A percentile compares a stretch with the other conserved stretches of the same genome.
Evolutionary conservation across 768 basidiomycete species (phyloP).

Genomic region (Russula ochroleuca): DNA sequence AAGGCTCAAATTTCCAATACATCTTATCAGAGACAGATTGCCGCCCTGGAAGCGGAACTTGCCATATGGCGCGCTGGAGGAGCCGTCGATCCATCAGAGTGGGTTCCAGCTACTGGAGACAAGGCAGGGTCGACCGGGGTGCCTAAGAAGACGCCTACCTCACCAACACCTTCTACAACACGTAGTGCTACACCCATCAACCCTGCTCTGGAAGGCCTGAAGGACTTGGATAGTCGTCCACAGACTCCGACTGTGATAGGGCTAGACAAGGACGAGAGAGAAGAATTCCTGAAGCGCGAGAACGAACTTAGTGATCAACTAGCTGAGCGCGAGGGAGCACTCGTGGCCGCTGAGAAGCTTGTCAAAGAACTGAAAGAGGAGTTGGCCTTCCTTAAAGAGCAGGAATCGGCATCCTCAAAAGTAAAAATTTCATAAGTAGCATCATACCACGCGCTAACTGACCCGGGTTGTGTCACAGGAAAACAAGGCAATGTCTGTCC

Average conservation of each 20-base stretch:
- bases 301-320: slow-evolving; percentile 93
- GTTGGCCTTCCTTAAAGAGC: slow-evolving; percentile 84
- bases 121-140: slow-evolving; percentile 42
- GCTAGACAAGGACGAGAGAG: slow-evolving; percentile 93
- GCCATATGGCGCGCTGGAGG: slow-evolving; percentile 87
- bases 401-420: slow-evolving; percentile 74
- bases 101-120: slow-evolving; percentile 64
- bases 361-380: slow-evolving; percentile 88
- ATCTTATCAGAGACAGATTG: slow-evolving; percentile 79
- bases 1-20: slow-evolving; percentile 87
- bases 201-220: slow-evolving; percentile 65
- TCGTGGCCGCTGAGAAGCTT: slow-evolving; percentile 77
- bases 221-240: slow-evolving; percentile 79
- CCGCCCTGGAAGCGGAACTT: slow-evolving; percentile 86
- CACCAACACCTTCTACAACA: slow-evolving; percentile 60
- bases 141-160: slow-evolving; percentile 47
- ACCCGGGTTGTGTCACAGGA: slow-evolving; percentile 48
- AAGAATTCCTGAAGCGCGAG: slow-evolving; percentile 94
- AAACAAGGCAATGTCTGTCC: slow-evolving; percentile 90
- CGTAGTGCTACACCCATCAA: slow-evolving; percentile 74
- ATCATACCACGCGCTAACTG: neutral
- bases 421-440: slow-evolving; percentile 38
- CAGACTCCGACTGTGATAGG: slow-evolving; percentile 87
- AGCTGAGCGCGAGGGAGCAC: slow-evolving; percentile 83
- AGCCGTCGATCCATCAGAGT: slow-evolving; percentile 75